A percentile compares a stretch with the other conserved stretches of the same genome.
phyloP scores from a whole-genome alignment of 2,329 filamentous ascomycete species.

The Exserohilum turcica region DNA sequence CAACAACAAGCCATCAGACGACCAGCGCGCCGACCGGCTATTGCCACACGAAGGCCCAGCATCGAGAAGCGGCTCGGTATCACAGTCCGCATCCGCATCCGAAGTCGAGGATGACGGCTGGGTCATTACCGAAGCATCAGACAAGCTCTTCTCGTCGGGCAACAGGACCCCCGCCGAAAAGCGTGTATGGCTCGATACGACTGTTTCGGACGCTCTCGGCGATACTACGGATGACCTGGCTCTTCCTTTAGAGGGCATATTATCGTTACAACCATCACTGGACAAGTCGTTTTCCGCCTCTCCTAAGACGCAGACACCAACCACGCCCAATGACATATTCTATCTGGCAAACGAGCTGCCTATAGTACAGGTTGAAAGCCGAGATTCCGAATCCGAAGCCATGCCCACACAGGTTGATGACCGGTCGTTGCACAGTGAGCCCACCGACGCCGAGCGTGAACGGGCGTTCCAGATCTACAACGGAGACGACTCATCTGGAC shows the following conservation, averaged over 20 bases:
- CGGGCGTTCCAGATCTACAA: constrained; percentile 84
- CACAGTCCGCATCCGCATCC: constrained; percentile 40
- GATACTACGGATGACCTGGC: constrained; percentile 38
- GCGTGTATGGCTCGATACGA: constrained; percentile 50
- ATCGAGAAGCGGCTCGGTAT: constrained; percentile 20
- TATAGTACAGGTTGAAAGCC: constrained; percentile 57
- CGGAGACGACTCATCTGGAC: constrained; percentile 79
- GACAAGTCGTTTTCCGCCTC: constrained; percentile 43
- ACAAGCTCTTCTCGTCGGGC: constrained; percentile 24
- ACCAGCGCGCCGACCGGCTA: constrained; percentile 33
- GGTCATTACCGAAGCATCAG: constrained; percentile 42
- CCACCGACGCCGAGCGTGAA: constrained; percentile 70
- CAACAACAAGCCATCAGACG: constrained; percentile 30
- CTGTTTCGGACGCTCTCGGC: constrained; percentile 40
- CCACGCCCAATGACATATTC: constrained; percentile 52
- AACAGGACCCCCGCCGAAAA: constrained; percentile 31
- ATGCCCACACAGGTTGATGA: constrained; percentile 47
- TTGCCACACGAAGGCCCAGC: constrained; percentile 27
- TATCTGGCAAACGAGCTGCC: constrained; percentile 57
- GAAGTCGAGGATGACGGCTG: constrained; percentile 48
- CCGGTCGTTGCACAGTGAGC: constrained; percentile 44
- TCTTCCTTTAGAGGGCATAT: constrained; percentile 48
- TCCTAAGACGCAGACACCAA: constrained; percentile 44
- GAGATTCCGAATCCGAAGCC: constrained; percentile 48
- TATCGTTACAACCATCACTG: constrained; percentile 43